These are phyloP conservation scores for Coemansia sp. DNA, from an alignment of 192 early-diverging fungal genomes.

Conservation along the genomic window DNA sequence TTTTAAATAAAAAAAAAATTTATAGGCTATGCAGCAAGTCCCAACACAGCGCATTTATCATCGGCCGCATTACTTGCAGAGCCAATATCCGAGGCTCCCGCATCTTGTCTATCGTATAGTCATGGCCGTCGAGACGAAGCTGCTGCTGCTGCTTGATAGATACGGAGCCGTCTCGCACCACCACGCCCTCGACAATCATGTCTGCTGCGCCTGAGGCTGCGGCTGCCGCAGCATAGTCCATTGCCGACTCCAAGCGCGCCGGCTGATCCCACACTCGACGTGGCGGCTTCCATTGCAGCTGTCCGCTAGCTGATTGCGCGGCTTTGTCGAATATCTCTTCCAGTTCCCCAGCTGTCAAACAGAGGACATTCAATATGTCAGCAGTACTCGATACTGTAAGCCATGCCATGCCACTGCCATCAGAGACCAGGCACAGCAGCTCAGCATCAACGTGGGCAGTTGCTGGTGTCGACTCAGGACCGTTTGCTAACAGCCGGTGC, in stretches of 20 bases:
- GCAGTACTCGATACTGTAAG: neutral
- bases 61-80: slow-evolving; percentile 8
- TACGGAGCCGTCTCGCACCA: neutral
- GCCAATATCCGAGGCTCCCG: slow-evolving; percentile 14
- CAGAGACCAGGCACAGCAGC: slow-evolving; percentile 22
- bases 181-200: slow-evolving; percentile 16
- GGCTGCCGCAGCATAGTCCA: slow-evolving; percentile 12
- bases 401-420: slow-evolving; percentile 42
- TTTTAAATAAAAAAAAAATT: slow-evolving; percentile 10
- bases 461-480: neutral
- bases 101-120: slow-evolving; percentile 9
- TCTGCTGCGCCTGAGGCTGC: neutral
- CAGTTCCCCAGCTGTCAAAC: slow-evolving; percentile 5
- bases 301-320: slow-evolving; percentile 29
- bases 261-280: neutral
- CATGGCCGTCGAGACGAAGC: slow-evolving; percentile 26
- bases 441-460: slow-evolving; percentile 2
- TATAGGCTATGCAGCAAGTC: slow-evolving; percentile 8
- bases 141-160: slow-evolving; percentile 17
- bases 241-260: neutral
- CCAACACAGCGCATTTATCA: slow-evolving; percentile 19
- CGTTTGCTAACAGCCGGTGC: slow-evolving; percentile 4
- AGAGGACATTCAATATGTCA: slow-evolving; percentile 5
- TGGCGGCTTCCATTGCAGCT: slow-evolving; percentile 24
- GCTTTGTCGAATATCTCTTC: slow-evolving; percentile 13